phyloP scores from a whole-genome alignment of 129 eudicot genomes.

The Pittosporum tobira region DNA sequence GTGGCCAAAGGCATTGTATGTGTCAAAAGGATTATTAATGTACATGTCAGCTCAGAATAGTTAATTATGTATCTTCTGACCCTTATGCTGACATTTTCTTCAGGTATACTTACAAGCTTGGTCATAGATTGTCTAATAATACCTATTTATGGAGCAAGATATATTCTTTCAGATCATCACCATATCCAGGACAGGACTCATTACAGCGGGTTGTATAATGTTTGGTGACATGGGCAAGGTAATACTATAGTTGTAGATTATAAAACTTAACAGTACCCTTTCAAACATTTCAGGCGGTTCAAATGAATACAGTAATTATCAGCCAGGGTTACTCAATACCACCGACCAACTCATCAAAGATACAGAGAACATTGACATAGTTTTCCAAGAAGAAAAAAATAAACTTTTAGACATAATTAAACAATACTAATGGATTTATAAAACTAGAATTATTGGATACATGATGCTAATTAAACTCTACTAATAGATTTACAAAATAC shows the following conservation, averaged over 20 bases:
- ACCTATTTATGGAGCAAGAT: constrained; percentile 64
- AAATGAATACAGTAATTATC: constrained; percentile 70
- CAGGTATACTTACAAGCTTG: constrained; percentile 72
- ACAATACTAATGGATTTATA: too few relatives aligned
- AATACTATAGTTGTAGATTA: too few relatives aligned
- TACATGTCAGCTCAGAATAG: too few relatives aligned
- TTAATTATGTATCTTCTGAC: constrained; percentile 1
- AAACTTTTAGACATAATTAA: too few relatives aligned
- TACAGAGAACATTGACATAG: constrained; percentile 60
- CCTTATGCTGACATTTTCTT: constrained; percentile 8
- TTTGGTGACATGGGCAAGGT: constrained; percentile 99
- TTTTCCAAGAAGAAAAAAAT: too few relatives aligned
- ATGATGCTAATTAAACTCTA: too few relatives aligned
- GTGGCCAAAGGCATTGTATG: constrained; percentile 80
- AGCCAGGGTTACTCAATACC: constrained; percentile 86
- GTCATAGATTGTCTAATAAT: constrained; percentile 57
- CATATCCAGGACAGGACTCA: constrained; percentile 85
- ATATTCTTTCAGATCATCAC: constrained; percentile 73
- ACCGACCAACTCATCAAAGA: constrained; percentile 71
- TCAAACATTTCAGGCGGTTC: constrained; percentile 99
- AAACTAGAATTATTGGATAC: too few relatives aligned
- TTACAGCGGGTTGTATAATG: constrained; percentile 68
- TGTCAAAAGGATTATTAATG: constrained; percentile 4
- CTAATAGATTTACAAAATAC: too few relatives aligned
- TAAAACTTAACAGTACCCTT: too few relatives aligned